Base-by-base conservation (phyloP, 108 stramenopile genomes). In the Parietichytrium sp. region DNA sequence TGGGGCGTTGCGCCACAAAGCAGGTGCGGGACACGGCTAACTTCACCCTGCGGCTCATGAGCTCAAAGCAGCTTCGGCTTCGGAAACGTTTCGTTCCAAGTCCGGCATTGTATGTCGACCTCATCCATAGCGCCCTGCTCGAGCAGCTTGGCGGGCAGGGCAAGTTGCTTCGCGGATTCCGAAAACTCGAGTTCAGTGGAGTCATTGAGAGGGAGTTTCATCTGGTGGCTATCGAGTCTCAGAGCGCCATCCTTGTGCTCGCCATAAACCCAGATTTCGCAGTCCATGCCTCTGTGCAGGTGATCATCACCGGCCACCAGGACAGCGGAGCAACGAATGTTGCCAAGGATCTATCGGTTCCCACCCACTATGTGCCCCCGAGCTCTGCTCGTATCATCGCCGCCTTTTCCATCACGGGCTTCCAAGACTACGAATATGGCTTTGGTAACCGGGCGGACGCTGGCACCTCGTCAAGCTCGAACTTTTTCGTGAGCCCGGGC, bases 311-410 rank as follows among this genome's bases (percentile, higher is more conserved):
- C 38, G 61, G 61, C 33, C 61, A 45, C 20, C 38, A 23, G 23
- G 61, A 45, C 15, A 42, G 20, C 15, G 20, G 42, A 7, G 20
- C 36, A 0, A 72, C 2, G 0, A 23, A 72, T 0, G 12, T 45
- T 7, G 42, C 61, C 7, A 33, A 25, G n/a, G n/a, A n/a, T n/a
- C n/a, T n/a, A n/a, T n/a, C n/a, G 20, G 33, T 42, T n/a, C 13
- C 10, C 42, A 72, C 42, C 10, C 20, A 72, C 33, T 10, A 6
- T 7, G 61, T 72, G 61, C 38, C 61, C 29, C 61, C 61, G 10
- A n/a, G 38, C n/a, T 72, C 61, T 6, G 36, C 61, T 33, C 61
- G 61, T n/a, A 27, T 72, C 33, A n/a, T 72, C 42, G 61, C 61
- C 6, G 61, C 61, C 15, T 33, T 72, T 16, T 33, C 61, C 10